phyloP scores from a whole-genome alignment of 2,329 filamentous ascomycete species.

The Diaporthe sp. region DNA sequence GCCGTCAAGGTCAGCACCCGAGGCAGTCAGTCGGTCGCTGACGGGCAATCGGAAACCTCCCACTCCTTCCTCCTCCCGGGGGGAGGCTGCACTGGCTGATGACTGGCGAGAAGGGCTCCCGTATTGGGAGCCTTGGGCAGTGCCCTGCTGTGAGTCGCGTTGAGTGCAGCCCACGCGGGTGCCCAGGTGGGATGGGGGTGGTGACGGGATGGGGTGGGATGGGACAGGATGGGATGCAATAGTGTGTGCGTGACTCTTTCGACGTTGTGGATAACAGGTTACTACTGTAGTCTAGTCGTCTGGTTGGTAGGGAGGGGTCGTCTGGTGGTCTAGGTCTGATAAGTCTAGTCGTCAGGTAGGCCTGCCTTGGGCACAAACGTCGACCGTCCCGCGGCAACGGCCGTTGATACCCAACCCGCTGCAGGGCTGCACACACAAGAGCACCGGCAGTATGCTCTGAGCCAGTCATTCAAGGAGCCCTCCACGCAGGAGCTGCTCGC shows the following conservation, averaged over 20 bases:
- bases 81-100: not conserved
- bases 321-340: not conserved
- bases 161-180: constrained; percentile 3
- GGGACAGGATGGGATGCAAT: constrained; percentile 3
- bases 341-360: constrained; percentile 7
- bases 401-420: constrained; percentile 51
- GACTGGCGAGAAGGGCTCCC: not conserved
- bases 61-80: not conserved
- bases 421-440: constrained; percentile 44
- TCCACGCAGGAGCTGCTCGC: not conserved
- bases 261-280: constrained; percentile 4
- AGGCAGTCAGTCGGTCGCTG: not conserved
- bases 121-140: constrained; percentile 1
- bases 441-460: constrained; percentile 34
- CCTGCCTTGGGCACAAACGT: constrained; percentile 50
- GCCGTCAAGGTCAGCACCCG: not conserved
- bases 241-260: constrained; percentile 4
- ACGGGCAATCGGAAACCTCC: constrained; percentile 7
- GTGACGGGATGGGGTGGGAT: not conserved
- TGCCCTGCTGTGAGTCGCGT: not conserved
- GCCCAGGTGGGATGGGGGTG: constrained; percentile 5
- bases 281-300: not conserved
- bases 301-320: not conserved
- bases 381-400: constrained; percentile 43
- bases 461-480: constrained; percentile 46